These are phyloP conservation scores for Cyclotella choctawhatcheeana DNA, from an alignment of 108 stramenopile species.

Conservation along the genomic window DNA sequence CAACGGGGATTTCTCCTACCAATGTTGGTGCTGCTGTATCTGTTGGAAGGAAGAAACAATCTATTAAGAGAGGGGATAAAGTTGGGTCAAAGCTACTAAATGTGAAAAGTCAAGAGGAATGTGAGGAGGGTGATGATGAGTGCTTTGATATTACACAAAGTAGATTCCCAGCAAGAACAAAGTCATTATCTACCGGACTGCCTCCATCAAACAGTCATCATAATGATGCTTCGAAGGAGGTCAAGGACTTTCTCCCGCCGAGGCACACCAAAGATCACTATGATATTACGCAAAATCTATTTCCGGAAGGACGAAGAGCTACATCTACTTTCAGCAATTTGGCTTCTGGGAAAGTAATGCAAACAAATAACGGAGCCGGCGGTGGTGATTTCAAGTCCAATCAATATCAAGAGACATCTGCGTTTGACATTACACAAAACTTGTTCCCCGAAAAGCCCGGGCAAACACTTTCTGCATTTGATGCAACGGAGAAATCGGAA, in stretches of 20 bases:
- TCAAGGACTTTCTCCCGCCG: neutral
- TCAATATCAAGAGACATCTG: neutral
- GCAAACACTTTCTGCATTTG: constrained; percentile 1
- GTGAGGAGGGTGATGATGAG: neutral
- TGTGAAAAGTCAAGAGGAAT: neutral
- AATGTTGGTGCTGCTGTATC: neutral
- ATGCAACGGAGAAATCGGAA: constrained; percentile 3
- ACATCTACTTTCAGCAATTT: neutral
- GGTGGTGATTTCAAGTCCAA: neutral
- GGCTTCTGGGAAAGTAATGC: neutral
- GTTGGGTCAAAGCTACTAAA: neutral
- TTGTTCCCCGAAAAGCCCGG: constrained; percentile 1
- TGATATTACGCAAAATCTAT: constrained; percentile 11
- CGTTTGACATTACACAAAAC: constrained; percentile 18
- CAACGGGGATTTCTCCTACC: neutral
- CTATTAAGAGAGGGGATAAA: neutral
- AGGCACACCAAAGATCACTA: neutral
- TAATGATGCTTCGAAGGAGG: neutral
- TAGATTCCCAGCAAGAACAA: neutral
- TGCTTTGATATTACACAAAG: constrained; percentile 12
- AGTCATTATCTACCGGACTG: constrained; percentile 6
- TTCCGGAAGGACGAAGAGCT: neutral
- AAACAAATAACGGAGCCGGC: too few species aligned
- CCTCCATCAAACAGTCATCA: neutral
- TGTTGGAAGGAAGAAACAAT: neutral